Evolutionary conservation across 2,329 filamentous ascomycete genomes (phyloP).

Genomic region (Phoma sp.): DNA sequence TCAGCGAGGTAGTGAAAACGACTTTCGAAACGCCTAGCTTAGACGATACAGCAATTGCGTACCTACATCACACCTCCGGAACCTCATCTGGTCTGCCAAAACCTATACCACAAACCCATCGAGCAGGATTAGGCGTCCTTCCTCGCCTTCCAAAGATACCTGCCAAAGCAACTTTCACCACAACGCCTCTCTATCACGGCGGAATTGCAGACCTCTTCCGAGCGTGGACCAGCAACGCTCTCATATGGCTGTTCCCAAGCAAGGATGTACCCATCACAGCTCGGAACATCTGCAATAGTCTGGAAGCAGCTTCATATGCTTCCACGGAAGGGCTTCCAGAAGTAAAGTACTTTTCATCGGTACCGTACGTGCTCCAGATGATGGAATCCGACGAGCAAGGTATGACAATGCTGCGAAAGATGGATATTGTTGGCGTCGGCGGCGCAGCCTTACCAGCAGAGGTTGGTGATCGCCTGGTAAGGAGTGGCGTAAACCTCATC

Average conservation of each 20-base stretch:
- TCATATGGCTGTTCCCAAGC: constrained; percentile 70
- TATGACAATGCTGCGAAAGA: constrained; percentile 66
- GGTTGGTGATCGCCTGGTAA: constrained; percentile 63
- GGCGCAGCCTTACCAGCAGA: constrained; percentile 64
- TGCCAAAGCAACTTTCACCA: constrained; percentile 64
- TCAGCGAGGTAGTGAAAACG: constrained; percentile 17
- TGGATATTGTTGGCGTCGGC: constrained; percentile 70
- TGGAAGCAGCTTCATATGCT: constrained; percentile 49
- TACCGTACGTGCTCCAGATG: constrained; percentile 85
- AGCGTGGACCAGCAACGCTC: constrained; percentile 66
- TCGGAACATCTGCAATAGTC: constrained; percentile 59
- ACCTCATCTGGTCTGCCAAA: constrained; percentile 71
- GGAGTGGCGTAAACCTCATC: constrained; percentile 61
- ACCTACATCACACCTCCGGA: constrained; percentile 70
- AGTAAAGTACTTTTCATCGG: constrained; percentile 67
- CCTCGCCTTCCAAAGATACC: constrained; percentile 53
- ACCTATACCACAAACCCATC: constrained; percentile 66
- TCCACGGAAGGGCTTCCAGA: constrained; percentile 29
- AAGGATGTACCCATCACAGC: constrained; percentile 64
- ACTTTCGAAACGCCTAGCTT: constrained; percentile 17
- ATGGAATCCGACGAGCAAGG: constrained; percentile 92
- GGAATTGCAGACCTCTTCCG: constrained; percentile 69
- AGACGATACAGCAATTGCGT: constrained; percentile 57
- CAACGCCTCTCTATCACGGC: constrained; percentile 71
- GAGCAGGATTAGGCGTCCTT: constrained; percentile 62